Evolutionary conservation across 2,329 filamentous ascomycete species (phyloP), one percentile per base, ranked within the genome.

Genomic region (Lachnellula arida): DNA sequence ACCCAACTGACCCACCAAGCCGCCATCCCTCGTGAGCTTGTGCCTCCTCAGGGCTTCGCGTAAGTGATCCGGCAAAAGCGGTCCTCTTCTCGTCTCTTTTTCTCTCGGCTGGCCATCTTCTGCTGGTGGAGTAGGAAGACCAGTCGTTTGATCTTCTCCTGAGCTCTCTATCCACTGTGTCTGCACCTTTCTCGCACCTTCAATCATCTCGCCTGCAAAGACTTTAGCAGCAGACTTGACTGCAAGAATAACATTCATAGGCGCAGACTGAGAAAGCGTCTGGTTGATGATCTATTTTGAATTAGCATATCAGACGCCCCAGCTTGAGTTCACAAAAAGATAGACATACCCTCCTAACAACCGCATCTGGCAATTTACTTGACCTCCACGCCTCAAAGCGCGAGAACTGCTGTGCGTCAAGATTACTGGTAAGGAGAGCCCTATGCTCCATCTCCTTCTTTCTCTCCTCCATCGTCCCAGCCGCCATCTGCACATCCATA

Each of bases 211-310:
- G 51, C 87, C 88, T 4, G 88, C 81, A 68, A 89, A 91, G 58
- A 89, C 78, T 72, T 93, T 93, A 48, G 86, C 84, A 19, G 89
- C 87, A 0, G 86, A 84, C 49, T 85, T 86, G 67, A 92, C 86
- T n/a, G 87, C 86, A 22, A 87, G 84, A 59, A 89, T 85, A 49
- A 91, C 86, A 63, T 82, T 87, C 19, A 81, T 78, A 0, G 87
- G 87, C 0, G 90, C 88, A 1, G 87, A 91, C 69, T 92, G 89
- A 0, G 87, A 90, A 8, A 91, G 85, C 1, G 88, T 90, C 56
- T 88, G 87, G 67, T 92, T 93, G 68, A 91, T 86, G 58, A 92
- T 81, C 80, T 86, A 50, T 4, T 2, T 3, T 15, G 1, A 34
- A 32, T 54, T 44, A 54, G 47, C 11, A 22, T 17, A 25, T 5